phyloP scores from a whole-genome alignment of 352 stramenopile species.

The Phytophthora sp. region DNA sequence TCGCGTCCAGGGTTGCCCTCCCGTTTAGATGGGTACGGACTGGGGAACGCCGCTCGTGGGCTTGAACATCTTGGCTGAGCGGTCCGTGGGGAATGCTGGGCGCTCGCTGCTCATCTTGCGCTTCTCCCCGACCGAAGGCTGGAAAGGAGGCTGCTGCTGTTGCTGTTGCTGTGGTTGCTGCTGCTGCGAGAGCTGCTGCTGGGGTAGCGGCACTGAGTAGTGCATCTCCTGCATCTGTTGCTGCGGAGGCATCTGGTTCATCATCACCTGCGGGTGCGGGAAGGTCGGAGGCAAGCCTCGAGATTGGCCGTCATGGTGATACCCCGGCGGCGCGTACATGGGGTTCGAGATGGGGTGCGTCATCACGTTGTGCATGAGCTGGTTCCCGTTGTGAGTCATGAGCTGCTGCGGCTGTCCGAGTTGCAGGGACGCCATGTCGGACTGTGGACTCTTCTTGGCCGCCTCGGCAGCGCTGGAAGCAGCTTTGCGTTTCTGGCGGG shows the following conservation, averaged over 20 bases:
- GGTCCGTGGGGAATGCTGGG: slow-evolving; percentile 41
- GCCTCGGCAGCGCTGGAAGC: slow-evolving; percentile 43
- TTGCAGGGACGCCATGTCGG: slow-evolving; percentile 43
- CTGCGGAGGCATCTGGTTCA: slow-evolving; percentile 48
- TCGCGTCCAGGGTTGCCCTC: too few species aligned
- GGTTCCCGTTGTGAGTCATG: slow-evolving; percentile 40
- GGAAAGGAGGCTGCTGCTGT: slow-evolving; percentile 11
- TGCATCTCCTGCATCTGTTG: slow-evolving; percentile 46
- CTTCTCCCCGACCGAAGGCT: slow-evolving; percentile 43
- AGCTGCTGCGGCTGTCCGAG: slow-evolving; percentile 32
- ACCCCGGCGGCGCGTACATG: slow-evolving; percentile 32
- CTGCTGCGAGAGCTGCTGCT: slow-evolving; percentile 20
- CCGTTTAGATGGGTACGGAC: slow-evolving; percentile 46
- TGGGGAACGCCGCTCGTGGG: slow-evolving; percentile 41
- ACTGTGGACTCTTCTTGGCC: slow-evolving; percentile 24
- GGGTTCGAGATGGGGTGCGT: slow-evolving; percentile 37
- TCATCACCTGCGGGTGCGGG: slow-evolving; percentile 59
- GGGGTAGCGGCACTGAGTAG: slow-evolving; percentile 43
- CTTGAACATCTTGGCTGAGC: slow-evolving; percentile 51
- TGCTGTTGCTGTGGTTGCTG: slow-evolving; percentile 21
- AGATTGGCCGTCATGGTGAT: slow-evolving; percentile 41
- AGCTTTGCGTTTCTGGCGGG: slow-evolving; percentile 85
- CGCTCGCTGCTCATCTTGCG: slow-evolving; percentile 59
- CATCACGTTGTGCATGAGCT: slow-evolving; percentile 41
- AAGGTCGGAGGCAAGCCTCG: slow-evolving; percentile 59